Evolutionary conservation across 1,284 basidiomycete genomes (phyloP).

Genomic region (Fereydounia khargensis): DNA sequence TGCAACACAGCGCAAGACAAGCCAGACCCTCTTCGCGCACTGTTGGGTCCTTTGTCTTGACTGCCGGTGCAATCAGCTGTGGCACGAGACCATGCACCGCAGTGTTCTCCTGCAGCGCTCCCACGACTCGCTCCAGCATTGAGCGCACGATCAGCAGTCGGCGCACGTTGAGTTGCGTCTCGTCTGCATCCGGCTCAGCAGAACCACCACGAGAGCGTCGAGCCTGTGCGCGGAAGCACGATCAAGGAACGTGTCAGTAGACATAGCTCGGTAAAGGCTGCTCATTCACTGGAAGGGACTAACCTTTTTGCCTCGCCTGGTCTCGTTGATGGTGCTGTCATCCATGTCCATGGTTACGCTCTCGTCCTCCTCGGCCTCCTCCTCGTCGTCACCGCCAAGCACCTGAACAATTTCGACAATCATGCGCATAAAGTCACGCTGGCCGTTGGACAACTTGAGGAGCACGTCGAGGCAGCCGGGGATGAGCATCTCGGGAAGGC

Average conservation of each 20-base stretch:
- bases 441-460: constrained; percentile 75
- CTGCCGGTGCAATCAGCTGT: constrained; percentile 85
- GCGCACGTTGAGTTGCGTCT: constrained; percentile 40
- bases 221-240: too few species aligned
- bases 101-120: constrained; percentile 84
- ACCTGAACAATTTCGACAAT: constrained; percentile 85
- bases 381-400: constrained; percentile 21
- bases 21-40: constrained; percentile 83
- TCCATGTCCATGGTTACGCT: too few species aligned
- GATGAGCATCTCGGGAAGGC: constrained; percentile 75
- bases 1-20: constrained; percentile 81
- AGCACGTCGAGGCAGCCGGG: constrained; percentile 82
- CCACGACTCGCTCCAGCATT: constrained; percentile 74
- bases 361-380: constrained; percentile 53
- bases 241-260: too few species aligned
- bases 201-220: neutral
- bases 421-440: constrained; percentile 86
- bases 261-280: too few species aligned
- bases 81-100: constrained; percentile 85
- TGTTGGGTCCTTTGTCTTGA: constrained; percentile 77
- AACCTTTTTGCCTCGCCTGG: too few species aligned
- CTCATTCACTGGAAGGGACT: too few species aligned
- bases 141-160: constrained; percentile 71
- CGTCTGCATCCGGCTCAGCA: constrained; percentile 6
- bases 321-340: too few species aligned